phyloP scores from a whole-genome alignment of 352 stramenopile species.

The Phytopythium litorale region DNA sequence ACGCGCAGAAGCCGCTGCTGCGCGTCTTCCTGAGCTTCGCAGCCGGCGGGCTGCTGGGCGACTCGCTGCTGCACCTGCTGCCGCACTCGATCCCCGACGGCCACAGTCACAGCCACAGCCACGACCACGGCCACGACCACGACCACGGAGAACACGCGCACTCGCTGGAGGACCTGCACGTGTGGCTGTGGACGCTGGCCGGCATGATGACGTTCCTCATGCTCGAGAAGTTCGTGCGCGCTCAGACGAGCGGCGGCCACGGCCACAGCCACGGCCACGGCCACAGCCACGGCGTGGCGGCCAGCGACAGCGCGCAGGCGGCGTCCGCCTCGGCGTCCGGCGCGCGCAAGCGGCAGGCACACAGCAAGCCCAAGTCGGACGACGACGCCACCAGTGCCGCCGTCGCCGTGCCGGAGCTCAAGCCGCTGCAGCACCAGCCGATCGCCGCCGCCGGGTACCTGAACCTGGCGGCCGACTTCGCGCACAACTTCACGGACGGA shows the following conservation, averaged over 20 bases:
- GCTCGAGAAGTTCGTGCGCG: slow-evolving; percentile 80
- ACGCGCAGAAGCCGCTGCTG: slow-evolving; percentile 66
- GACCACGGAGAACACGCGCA: slow-evolving; percentile 42
- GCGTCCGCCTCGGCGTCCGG: slow-evolving; percentile 12
- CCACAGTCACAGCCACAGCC: slow-evolving; percentile 16
- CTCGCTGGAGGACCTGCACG: slow-evolving; percentile 52
- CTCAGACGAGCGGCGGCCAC: slow-evolving; percentile 38
- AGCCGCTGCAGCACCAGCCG: slow-evolving; percentile 19
- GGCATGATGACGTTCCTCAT: slow-evolving; percentile 75
- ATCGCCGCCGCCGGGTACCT: slow-evolving; percentile 86
- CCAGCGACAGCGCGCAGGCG: background rate
- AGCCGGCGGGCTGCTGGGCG: slow-evolving; percentile 82
- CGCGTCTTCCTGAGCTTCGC: slow-evolving; percentile 88
- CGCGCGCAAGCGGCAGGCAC: slow-evolving; percentile 29
- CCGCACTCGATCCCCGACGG: slow-evolving; percentile 74
- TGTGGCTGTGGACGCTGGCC: slow-evolving; percentile 75
- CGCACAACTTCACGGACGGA: slow-evolving; percentile 94
- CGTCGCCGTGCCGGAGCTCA: slow-evolving; percentile 13
- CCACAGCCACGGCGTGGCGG: slow-evolving; percentile 15
- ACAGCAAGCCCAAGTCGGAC: slow-evolving; percentile 31
- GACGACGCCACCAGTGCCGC: slow-evolving; percentile 22
- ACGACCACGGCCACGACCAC: slow-evolving; percentile 37
- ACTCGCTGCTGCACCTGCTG: slow-evolving; percentile 89
- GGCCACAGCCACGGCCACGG: slow-evolving; percentile 23
- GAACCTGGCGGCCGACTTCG: slow-evolving; percentile 89